Base-by-base conservation (phyloP, 805 yeast genomes). In the Barnettozyma populi region DNA sequence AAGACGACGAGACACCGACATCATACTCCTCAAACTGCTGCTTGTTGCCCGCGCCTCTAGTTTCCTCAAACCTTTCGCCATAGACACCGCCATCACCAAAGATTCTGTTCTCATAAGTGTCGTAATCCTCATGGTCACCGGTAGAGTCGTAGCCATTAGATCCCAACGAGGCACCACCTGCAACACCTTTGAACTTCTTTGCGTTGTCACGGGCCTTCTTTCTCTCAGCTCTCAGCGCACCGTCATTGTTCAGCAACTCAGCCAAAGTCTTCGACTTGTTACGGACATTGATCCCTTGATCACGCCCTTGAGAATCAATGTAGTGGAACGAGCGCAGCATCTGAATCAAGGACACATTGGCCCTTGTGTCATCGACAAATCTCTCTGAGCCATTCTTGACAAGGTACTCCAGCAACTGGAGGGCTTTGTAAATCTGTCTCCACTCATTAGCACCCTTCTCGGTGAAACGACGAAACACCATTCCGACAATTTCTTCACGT, bases 381-480 rank as follows among this genome's bases (percentile, higher is more conserved):
- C 97, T 76, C 68, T 94, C 99, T 25, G 94, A 80, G 1, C 99
- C 99, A 62, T 92, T 87, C 66, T 88, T 88, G 54, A 94, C 77
- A 57, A 94, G 74, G 64, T 88, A 94, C 60, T 94, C 99, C 66
- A 92, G 76, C 65, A 94, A 75, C 64, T 90, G 97, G 59, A 94
- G 74, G 4, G 97, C 82, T 70, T 94, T 94, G 72, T 94, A 94
- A 55, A 94, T 92, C 66, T 94, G 99, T 64, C 99, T 81, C 99
- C 99, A 94, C 69, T 94, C 98, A 64, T 81, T 84, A 43, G 97
- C 95, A 7, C 94, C 78, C 69, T 94, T 94, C 66, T 94, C 99
- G 7, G 98, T 92, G 70, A 94, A 94, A 53, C 99, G 77, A 58
- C 95, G 74, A 63, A 84, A 84, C 24, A 85, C 75, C 80, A 86